Evolutionary conservation across 805 yeast genomes (phyloP).

Genomic region (Lachancea quebecensis): DNA sequence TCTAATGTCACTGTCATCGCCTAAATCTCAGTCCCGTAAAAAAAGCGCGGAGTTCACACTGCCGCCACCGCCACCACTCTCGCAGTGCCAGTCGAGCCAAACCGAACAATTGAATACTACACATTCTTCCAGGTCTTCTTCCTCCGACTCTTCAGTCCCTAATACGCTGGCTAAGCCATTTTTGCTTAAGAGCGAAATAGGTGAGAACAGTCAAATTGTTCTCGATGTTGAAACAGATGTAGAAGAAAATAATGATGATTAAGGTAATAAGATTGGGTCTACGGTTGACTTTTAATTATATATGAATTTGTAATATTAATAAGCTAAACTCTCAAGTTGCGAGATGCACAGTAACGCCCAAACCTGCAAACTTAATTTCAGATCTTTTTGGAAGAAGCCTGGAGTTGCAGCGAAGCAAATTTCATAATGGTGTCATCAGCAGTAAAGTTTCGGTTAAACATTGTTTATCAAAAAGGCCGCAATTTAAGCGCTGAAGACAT

Average conservation of each 20-base stretch:
- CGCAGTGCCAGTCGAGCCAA: neutral
- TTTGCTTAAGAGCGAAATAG: slow-evolving; percentile 4
- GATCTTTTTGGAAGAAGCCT: too few species aligned
- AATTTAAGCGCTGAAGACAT: too few species aligned
- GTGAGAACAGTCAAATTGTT: slow-evolving; percentile 9
- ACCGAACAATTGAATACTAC: slow-evolving; percentile 1
- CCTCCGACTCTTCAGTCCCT: slow-evolving; percentile 13
- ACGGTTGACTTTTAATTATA: neutral
- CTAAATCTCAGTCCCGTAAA: slow-evolving; percentile 22
- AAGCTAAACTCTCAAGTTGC: too few species aligned
- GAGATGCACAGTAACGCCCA: neutral
- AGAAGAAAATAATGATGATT: slow-evolving; percentile 11
- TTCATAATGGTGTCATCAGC: too few species aligned
- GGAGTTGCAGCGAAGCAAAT: too few species aligned
- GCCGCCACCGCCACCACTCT: slow-evolving; percentile 8
- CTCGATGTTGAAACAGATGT: slow-evolving; percentile 25
- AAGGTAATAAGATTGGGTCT: neutral
- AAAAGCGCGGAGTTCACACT: slow-evolving; percentile 8
- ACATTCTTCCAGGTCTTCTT: slow-evolving; percentile 12
- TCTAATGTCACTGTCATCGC: slow-evolving; percentile 36
- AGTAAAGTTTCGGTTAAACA: too few species aligned
- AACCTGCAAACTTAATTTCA: too few species aligned
- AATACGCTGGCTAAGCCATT: slow-evolving; percentile 11
- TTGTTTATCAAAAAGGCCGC: too few species aligned
- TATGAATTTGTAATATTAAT: too few species aligned